Conservation (phyloP, 108 stramenopile species). For the Licmophora abbreviata region DNA sequence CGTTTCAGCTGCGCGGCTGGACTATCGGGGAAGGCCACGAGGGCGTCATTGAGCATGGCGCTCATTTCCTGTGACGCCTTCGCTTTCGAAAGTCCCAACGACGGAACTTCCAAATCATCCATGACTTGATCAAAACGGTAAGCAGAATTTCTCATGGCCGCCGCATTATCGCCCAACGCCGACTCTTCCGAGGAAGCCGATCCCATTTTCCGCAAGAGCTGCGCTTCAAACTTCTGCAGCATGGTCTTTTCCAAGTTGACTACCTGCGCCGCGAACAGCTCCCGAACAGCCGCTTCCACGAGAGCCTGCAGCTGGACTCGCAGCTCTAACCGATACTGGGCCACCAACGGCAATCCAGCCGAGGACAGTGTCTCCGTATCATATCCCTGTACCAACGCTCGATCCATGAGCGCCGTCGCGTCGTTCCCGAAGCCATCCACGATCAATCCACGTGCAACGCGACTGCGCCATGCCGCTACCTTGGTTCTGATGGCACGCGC, state of each 20-base stretch:
- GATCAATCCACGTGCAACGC: slow-evolving; percentile 48
- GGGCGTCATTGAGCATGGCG: slow-evolving; percentile 48
- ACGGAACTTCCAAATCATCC: slow-evolving; percentile 56
- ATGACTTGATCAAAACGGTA: slow-evolving; percentile 49
- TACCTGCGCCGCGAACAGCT: slow-evolving; percentile 58
- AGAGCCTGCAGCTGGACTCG: slow-evolving; percentile 50
- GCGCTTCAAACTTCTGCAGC: slow-evolving; percentile 45
- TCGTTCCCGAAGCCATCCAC: slow-evolving; percentile 59
- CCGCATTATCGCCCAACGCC: slow-evolving; percentile 48
- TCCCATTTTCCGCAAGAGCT: slow-evolving; percentile 49
- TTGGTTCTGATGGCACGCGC: slow-evolving; percentile 52
- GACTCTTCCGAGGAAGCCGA: slow-evolving; percentile 26
- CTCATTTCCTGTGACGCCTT: slow-evolving; percentile 60
- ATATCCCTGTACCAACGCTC: slow-evolving; percentile 47
- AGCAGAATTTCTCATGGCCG: slow-evolving; percentile 45
- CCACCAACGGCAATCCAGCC: slow-evolving; percentile 54
- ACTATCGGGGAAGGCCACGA: slow-evolving; percentile 57
- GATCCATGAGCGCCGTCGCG: slow-evolving; percentile 41
- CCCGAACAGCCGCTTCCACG: slow-evolving; percentile 39
- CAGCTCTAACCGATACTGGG: slow-evolving; percentile 50
- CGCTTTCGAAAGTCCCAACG: slow-evolving; percentile 56
- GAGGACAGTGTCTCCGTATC: slow-evolving; percentile 70
- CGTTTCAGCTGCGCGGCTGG: slow-evolving; percentile 70
- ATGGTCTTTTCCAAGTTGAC: slow-evolving; percentile 40
- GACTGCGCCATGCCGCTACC: slow-evolving; percentile 58